Conservation (phyloP, 352 stramenopile species). For the Globisporangium viniferum region DNA sequence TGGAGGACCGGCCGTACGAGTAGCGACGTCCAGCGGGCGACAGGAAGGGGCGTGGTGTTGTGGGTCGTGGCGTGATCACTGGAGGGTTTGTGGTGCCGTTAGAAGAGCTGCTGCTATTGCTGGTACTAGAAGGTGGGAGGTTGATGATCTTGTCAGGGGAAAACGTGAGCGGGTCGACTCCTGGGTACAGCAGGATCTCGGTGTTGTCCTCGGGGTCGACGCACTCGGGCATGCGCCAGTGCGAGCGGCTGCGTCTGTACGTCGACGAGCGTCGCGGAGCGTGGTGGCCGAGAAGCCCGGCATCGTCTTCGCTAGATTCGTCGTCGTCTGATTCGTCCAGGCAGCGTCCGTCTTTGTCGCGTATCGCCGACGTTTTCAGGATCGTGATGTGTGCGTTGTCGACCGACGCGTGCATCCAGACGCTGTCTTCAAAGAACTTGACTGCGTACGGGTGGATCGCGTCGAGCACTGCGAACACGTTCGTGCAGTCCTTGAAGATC, state of each 20-base stretch:
- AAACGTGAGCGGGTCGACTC: slow-evolving; percentile 48
- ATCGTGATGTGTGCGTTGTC: slow-evolving; percentile 39
- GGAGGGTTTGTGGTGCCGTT: not conserved
- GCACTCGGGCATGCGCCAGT: slow-evolving; percentile 39
- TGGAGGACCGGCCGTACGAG: slow-evolving; percentile 30
- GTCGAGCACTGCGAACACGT: slow-evolving; percentile 62
- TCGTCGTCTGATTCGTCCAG: slow-evolving; percentile 39
- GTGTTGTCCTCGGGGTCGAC: slow-evolving; percentile 41
- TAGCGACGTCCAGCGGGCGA: slow-evolving; percentile 19
- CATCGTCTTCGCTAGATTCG: slow-evolving; percentile 24
- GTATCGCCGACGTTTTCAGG: slow-evolving; percentile 31
- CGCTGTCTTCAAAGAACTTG: slow-evolving; percentile 41
- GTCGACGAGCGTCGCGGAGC: slow-evolving; percentile 20
- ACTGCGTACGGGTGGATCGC: slow-evolving; percentile 55
- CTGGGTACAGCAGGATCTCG: slow-evolving; percentile 54
- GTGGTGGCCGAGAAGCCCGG: not conserved
- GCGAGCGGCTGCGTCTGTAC: slow-evolving; percentile 22
- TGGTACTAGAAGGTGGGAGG: slow-evolving; percentile 19
- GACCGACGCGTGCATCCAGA: slow-evolving; percentile 29
- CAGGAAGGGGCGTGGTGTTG: not conserved
- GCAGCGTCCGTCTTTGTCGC: slow-evolving; percentile 27
- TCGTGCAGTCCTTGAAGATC: slow-evolving; percentile 52
- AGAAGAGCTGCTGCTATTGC: not conserved
- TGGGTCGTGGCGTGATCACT: slow-evolving; percentile 2
- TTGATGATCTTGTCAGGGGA: slow-evolving; percentile 59